Evolutionary conservation across 495 filamentous ascomycete genomes (phyloP).

Genomic region (Hypoxylon fragiforme): DNA sequence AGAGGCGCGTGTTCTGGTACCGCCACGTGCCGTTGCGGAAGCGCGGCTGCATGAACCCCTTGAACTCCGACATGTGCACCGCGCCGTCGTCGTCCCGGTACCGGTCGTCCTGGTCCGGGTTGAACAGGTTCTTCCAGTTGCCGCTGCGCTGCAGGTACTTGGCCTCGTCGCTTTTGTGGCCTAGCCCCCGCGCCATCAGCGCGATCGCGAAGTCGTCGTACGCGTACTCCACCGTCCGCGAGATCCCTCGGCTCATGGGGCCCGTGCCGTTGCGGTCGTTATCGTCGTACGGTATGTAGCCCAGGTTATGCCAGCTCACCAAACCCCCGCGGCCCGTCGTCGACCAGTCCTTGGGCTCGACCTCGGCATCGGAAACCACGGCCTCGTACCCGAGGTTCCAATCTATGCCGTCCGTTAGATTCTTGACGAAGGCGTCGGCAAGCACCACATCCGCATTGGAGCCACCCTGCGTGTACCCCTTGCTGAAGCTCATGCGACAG

Average conservation of each 20-base stretch:
- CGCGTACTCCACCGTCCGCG: slow-evolving; percentile 71
- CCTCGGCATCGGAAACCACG: slow-evolving; percentile 70
- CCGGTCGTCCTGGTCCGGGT: slow-evolving; percentile 44
- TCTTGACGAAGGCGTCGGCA: slow-evolving; percentile 69
- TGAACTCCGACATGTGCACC: slow-evolving; percentile 50
- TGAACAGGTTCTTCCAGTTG: slow-evolving; percentile 62
- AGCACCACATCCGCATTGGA: slow-evolving; percentile 75
- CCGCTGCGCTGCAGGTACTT: slow-evolving; percentile 61
- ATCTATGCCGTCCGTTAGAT: slow-evolving; percentile 60
- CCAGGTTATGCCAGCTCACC: slow-evolving; percentile 60
- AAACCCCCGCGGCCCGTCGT: slow-evolving; percentile 67
- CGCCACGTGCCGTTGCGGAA: slow-evolving; percentile 64
- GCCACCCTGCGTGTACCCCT: slow-evolving; percentile 72
- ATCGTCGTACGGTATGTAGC: slow-evolving; percentile 66
- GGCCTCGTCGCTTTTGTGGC: slow-evolving; percentile 49
- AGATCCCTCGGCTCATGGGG: slow-evolving; percentile 62
- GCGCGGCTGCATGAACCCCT: slow-evolving; percentile 70
- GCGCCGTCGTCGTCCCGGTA: slow-evolving; percentile 31
- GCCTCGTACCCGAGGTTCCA: slow-evolving; percentile 72
- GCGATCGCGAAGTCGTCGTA: slow-evolving; percentile 71
- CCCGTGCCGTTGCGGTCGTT: slow-evolving; percentile 62
- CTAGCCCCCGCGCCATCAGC: slow-evolving; percentile 56
- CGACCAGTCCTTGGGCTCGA: slow-evolving; percentile 66
- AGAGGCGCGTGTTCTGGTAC: slow-evolving; percentile 69
- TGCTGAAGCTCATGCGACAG: slow-evolving; percentile 63